Evolutionary conservation across 768 basidiomycete genomes (phyloP).

Genomic region (Kwoniella botswanensis): DNA sequence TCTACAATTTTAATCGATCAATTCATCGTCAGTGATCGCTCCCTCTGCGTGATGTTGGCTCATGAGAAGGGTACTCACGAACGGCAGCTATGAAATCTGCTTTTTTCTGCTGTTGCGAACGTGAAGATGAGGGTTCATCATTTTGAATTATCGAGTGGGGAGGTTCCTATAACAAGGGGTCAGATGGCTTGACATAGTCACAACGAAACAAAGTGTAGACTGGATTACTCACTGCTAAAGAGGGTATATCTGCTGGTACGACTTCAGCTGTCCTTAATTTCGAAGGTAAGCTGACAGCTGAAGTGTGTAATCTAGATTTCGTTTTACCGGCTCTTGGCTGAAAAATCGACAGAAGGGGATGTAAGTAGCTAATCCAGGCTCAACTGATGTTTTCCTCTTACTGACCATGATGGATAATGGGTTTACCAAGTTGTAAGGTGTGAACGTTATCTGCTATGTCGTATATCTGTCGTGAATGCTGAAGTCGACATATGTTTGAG

Average conservation of each 20-base stretch:
- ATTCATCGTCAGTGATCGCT: background rate
- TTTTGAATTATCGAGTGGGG: background rate
- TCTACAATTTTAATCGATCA: background rate
- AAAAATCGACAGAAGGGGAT: background rate
- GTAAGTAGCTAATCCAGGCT: too few species aligned
- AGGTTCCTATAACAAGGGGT: background rate
- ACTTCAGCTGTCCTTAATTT: conserved; percentile 1
- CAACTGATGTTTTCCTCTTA: background rate
- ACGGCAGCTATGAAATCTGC: conserved; percentile 12
- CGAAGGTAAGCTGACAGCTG: conserved; percentile 19
- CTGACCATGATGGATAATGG: background rate
- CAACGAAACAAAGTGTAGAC: too few species aligned
- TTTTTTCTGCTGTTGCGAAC: conserved; percentile 5
- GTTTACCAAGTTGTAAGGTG: background rate
- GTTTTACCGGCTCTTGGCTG: conserved; percentile 20
- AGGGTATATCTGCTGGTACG: background rate
- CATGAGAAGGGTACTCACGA: conserved; percentile 9
- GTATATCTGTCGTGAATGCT: background rate
- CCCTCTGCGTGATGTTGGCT: background rate
- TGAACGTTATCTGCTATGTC: background rate
- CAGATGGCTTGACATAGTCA: too few species aligned
- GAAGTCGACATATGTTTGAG: too few species aligned
- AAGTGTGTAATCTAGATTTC: conserved; percentile 19
- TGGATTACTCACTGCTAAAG: too few species aligned
- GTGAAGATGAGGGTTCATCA: conserved; percentile 5